Base-by-base conservation (phyloP, 164 flowering plant genomes). In the Buxus sempervirens region DNA sequence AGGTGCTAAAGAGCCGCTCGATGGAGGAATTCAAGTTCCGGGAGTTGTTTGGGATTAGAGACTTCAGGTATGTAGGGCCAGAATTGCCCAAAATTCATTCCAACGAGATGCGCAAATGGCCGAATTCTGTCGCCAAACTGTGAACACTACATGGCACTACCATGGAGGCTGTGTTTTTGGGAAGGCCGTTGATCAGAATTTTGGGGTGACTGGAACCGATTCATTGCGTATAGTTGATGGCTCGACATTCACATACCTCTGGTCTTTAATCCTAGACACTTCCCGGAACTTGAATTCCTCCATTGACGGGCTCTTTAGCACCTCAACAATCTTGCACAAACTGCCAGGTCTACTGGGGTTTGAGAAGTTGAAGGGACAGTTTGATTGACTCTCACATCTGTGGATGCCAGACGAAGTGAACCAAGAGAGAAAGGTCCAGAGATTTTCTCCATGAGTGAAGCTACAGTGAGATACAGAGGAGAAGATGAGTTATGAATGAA, bases 131-230 rank as follows among this genome's bases (percentile, higher is more conserved):
- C 73, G 83, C 16, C 75, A 83, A 9, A 90, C 95, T 2, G 96
- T 94, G n/a, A 83, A 77, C 67, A 91, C 97, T 23, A 87, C 91
- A 32, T 91, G 97, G 98, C 98, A 94, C 63, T 94, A 94, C 70
- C 97, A 94, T 58, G 98, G 98, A 0, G 98, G 98, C 18, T 87
- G 96, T 64, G 65, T 88, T 9, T 80, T 81, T 22, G 98, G 98
- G 26, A 86, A 80, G 76, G 98, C 90, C 51, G 97, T 94, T 9
- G 93, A 90, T 70, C 41, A 26, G 0, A 62, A 84, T 20, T 74
- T 70, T 63, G 75, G 76, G 57, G 90, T 91, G 0, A 58, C 86
- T 0, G 98, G 98, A 0, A 32, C 90, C 18, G 79, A 77, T 62
- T 72, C 78, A 0, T 85, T 94, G 7, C 70, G 98, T 28, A 80